These are phyloP conservation scores for Vitis rupestris DNA, from an alignment of 164 flowering plant genomes.

Conservation along the genomic window DNA sequence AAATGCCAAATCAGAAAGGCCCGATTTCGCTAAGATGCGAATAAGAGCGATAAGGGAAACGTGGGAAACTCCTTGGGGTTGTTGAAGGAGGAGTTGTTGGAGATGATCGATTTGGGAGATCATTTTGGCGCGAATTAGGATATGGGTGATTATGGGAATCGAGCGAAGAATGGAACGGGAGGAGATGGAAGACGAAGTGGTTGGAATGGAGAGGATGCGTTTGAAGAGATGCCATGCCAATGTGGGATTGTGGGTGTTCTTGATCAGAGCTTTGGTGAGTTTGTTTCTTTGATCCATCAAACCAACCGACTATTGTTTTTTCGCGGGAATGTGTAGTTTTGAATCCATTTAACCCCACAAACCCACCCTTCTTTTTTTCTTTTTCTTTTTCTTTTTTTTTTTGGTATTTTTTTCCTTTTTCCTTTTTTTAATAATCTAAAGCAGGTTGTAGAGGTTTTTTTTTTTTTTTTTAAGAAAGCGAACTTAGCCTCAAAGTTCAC, in stretches of 20 bases:
- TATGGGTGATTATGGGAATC: constrained; percentile 48
- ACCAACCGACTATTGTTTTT: no score
- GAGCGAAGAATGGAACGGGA: constrained; percentile 16
- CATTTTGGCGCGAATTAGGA: constrained; percentile 59
- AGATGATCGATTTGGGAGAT: constrained; percentile 51
- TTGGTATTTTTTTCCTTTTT: no score
- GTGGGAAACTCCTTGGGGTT: constrained; percentile 16
- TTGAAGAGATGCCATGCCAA: constrained; percentile 78
- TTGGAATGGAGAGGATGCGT: constrained; percentile 44
- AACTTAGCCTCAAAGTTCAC: no score
- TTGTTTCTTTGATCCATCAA: constrained; percentile 24
- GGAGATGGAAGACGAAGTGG: constrained; percentile 18
- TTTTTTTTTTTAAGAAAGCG: no score
- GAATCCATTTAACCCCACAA: no score
- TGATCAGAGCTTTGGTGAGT: constrained; percentile 43
- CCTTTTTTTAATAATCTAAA: no score
- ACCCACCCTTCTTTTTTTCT: no score
- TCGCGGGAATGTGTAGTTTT: no score
- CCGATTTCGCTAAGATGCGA: constrained; percentile 34
- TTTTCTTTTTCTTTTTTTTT: no score
- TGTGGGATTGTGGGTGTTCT: constrained; percentile 54
- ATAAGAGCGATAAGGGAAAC: constrained; percentile 33
- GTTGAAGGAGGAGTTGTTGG: constrained; percentile 35
- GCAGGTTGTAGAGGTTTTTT: no score
- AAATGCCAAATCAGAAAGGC: constrained; percentile 46